Evolutionary conservation across 2,329 filamentous ascomycete species (phyloP).

Genomic region (Elsinoe necatrix): DNA sequence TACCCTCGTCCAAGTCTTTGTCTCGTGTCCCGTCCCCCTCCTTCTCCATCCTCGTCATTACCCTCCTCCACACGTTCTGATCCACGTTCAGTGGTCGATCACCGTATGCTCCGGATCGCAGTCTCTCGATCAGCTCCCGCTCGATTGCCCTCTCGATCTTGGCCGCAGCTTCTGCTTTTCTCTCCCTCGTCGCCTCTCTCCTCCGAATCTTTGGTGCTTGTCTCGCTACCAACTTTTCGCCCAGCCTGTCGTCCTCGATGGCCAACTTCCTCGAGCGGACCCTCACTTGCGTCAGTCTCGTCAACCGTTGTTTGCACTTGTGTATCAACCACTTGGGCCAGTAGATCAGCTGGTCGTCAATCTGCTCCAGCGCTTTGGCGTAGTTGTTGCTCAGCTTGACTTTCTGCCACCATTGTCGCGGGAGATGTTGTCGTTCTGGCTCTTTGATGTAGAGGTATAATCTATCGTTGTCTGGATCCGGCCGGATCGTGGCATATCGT

Average conservation of each 20-base stretch:
- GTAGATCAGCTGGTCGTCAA: slow-evolving; percentile 80
- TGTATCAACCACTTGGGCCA: slow-evolving; percentile 90
- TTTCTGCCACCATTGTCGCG: slow-evolving; percentile 87
- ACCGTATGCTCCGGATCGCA: slow-evolving; percentile 88
- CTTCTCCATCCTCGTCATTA: slow-evolving; percentile 80
- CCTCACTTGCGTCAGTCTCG: slow-evolving; percentile 81
- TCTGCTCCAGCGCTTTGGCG: slow-evolving; percentile 74
- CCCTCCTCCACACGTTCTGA: slow-evolving; percentile 94
- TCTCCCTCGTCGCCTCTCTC: slow-evolving; percentile 41
- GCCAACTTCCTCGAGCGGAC: slow-evolving; percentile 69
- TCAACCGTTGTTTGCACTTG: slow-evolving; percentile 94
- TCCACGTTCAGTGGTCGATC: slow-evolving; percentile 92
- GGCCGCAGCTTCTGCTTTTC: slow-evolving; percentile 51
- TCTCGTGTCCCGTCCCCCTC: slow-evolving; percentile 75
- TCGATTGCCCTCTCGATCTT: slow-evolving; percentile 96
- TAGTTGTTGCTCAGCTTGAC: slow-evolving; percentile 89
- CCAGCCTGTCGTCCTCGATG: slow-evolving; percentile 80
- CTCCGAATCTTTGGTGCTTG: slow-evolving; percentile 77
- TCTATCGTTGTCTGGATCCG: slow-evolving; percentile 67
- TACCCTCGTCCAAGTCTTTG: slow-evolving; percentile 79
- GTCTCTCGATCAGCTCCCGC: slow-evolving; percentile 80
- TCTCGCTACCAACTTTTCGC: slow-evolving; percentile 80
- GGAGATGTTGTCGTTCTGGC: slow-evolving; percentile 77
- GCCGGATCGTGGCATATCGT: slow-evolving; percentile 83
- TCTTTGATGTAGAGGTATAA: slow-evolving; percentile 98